Conservation (phyloP, 1,139 yeast genomes). For the Hyphopichia burtonii region DNA sequence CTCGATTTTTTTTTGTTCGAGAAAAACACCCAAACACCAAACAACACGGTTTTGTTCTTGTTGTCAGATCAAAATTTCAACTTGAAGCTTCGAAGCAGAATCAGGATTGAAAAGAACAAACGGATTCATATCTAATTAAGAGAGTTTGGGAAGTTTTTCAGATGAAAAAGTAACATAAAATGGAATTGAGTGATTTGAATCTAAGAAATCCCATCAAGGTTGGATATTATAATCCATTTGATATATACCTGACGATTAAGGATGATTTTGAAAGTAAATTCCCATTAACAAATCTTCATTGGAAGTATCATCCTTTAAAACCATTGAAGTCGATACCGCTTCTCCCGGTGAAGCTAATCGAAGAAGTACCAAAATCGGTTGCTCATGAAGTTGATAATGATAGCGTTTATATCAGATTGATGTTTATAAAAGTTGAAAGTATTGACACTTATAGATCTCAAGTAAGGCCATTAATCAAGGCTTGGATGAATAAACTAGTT, state of each 20-base stretch:
- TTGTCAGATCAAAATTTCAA: not conserved
- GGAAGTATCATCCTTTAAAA: slow-evolving; percentile 59
- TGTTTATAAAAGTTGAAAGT: slow-evolving; percentile 65
- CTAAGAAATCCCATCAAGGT: slow-evolving; percentile 36
- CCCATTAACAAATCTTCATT: slow-evolving; percentile 74
- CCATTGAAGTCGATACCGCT: slow-evolving; percentile 67
- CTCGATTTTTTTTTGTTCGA: not conserved
- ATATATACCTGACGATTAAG: slow-evolving; percentile 56
- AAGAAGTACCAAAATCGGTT: slow-evolving; percentile 52
- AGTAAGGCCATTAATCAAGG: slow-evolving; percentile 76
- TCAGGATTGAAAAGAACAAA: no score
- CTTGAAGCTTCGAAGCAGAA: no score
- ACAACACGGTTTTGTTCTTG: not conserved
- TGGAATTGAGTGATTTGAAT: slow-evolving; percentile 10
- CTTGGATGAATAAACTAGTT: slow-evolving; percentile 68
- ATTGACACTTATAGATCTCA: slow-evolving; percentile 75
- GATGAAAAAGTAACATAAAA: not conserved
- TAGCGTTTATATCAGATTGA: slow-evolving; percentile 62
- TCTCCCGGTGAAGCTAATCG: slow-evolving; percentile 57
- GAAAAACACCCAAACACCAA: not conserved
- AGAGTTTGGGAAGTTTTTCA: not conserved
- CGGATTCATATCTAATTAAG: no score
- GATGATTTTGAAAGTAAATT: slow-evolving; percentile 52
- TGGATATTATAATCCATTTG: slow-evolving; percentile 87
- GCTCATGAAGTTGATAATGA: slow-evolving; percentile 12